A percentile compares a stretch with the other conserved stretches of the same genome.
Conservation (phyloP, 345 rosid genomes). For the Rubroshorea leprosula region DNA sequence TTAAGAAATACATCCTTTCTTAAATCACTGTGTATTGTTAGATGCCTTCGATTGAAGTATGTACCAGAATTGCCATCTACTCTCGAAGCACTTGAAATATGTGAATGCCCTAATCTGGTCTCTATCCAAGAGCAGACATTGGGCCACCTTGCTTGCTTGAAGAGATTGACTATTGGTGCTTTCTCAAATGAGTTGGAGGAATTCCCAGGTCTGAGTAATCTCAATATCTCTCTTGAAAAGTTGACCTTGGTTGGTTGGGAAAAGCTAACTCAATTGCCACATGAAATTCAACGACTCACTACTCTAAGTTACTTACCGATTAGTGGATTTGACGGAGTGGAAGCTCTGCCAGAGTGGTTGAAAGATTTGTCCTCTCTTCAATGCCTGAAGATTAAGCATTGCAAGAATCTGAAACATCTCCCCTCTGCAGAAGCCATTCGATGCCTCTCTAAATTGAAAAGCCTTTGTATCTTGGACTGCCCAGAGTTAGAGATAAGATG, state of each 20-base stretch:
- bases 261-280: neutral
- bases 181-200: no score
- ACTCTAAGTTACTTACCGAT: neutral
- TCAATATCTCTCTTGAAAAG: no score
- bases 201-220: neutral
- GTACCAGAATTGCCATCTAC: no score
- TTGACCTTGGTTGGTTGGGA: no score
- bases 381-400: neutral
- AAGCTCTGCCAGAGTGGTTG: neutral
- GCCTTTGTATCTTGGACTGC: no score
- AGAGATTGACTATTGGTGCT: neutral
- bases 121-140: no score
- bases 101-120: no score
- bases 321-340: neutral
- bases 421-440: neutral
- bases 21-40: no score
- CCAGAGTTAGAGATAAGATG: no score
- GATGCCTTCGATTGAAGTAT: no score
- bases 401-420: neutral
- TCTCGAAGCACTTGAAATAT: no score
- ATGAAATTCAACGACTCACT: neutral
- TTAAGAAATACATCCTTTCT: no score
- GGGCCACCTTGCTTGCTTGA: neutral
- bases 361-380: neutral
- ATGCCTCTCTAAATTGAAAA: neutral